Percentiles rank a stretch among this genome's conserved stretches.
phyloP scores from a whole-genome alignment of 257 asterid genomes.

The Rauvolfia tetraphylla region DNA sequence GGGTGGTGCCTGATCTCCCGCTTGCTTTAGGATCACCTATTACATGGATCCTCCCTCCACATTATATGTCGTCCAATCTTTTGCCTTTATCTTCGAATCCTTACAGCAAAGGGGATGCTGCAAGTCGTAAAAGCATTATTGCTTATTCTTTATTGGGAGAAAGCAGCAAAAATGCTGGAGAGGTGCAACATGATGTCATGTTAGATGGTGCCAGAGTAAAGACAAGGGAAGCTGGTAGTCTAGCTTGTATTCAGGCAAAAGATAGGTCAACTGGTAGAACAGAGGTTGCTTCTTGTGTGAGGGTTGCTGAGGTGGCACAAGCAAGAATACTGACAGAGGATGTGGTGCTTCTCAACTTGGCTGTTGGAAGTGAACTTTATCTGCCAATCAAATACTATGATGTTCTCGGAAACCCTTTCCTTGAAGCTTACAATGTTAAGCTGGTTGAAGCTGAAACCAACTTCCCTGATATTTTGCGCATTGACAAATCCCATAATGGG shows the following conservation, averaged over 20 bases:
- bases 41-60: conserved; percentile 88
- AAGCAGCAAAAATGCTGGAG: conserved; percentile 36
- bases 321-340: conserved; percentile 49
- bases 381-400: conserved; percentile 67
- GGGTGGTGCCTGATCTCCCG: conserved; percentile 78
- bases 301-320: conserved; percentile 78
- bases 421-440: conserved; percentile 60
- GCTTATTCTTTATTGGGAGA: conserved; percentile 65
- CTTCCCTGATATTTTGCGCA: conserved; percentile 58
- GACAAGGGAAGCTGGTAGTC: conserved; percentile 54
- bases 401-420: conserved; percentile 68
- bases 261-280: conserved; percentile 69
- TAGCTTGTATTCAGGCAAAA: conserved; percentile 78
- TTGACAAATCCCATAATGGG: conserved; percentile 38
- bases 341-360: conserved; percentile 47
- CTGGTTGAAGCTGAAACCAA: conserved; percentile 67
- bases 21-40: conserved; percentile 70
- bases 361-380: conserved; percentile 59
- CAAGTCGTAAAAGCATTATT: conserved; percentile 45
- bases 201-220: conserved; percentile 62
- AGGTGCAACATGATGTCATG: conserved; percentile 40
- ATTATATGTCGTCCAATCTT: conserved; percentile 67
- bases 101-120: conserved; percentile 42
- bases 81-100: conserved; percentile 54
- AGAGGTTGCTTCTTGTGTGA: conserved; percentile 83